A percentile compares a stretch with the other conserved stretches of the same genome.
Evolutionary conservation across 208 protist species (phyloP).

Genomic region (Endotrypanum monterogeii): DNA sequence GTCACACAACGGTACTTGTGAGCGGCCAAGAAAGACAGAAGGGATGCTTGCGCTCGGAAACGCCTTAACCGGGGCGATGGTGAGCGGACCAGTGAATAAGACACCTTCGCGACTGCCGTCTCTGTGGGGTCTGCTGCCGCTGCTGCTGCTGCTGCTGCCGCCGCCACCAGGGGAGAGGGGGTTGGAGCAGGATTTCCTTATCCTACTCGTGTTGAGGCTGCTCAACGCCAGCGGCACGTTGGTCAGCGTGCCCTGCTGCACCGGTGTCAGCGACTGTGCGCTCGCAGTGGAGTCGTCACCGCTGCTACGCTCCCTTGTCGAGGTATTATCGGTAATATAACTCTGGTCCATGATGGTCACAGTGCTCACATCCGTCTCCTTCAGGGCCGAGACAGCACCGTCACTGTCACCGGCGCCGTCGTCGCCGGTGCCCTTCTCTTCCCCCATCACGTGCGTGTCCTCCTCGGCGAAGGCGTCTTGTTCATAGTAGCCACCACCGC

Average conservation of each 20-base stretch:
- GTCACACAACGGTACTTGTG: background rate
- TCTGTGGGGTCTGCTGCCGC: background rate
- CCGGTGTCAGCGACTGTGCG: background rate
- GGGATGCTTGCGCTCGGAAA: background rate
- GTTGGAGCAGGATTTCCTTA: background rate
- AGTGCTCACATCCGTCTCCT: background rate
- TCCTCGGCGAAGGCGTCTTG: conserved; percentile 22
- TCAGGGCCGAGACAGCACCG: background rate
- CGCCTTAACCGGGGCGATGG: background rate
- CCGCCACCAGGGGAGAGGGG: conserved; percentile 1
- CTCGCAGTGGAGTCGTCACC: background rate
- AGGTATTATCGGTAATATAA: background rate
- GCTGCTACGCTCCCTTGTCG: background rate
- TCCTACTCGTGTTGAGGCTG: background rate
- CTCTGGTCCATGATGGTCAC: background rate
- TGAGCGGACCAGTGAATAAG: background rate
- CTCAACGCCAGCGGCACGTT: background rate
- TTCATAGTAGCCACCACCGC: conserved; percentile 30
- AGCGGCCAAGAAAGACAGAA: background rate
- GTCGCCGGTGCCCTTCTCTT: too few species aligned
- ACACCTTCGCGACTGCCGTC: background rate
- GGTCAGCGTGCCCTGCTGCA: background rate
- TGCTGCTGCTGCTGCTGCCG: background rate
- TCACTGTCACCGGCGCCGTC: too few species aligned
- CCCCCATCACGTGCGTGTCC: conserved; percentile 3